phyloP scores from a whole-genome alignment of 2,329 filamentous ascomycete species.

The Epichloe sp. region DNA sequence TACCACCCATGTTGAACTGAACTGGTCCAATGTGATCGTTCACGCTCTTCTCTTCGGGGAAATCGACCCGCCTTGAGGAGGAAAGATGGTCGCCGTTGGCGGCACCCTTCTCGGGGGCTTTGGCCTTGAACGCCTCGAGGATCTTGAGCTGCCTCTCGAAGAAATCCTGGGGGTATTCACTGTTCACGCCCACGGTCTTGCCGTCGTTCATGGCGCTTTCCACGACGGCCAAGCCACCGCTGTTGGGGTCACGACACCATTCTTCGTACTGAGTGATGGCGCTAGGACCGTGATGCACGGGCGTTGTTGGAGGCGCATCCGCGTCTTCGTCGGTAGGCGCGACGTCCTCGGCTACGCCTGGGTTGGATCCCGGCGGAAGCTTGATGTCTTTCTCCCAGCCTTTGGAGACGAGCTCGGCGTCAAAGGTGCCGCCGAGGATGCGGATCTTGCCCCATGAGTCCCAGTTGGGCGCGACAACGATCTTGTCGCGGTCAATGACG shows the following conservation, averaged over 20 bases:
- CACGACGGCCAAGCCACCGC: slow-evolving; percentile 36
- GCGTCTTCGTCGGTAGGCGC: slow-evolving; percentile 11
- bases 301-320: slow-evolving; percentile 3
- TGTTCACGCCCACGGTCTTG: slow-evolving; percentile 21
- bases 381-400: slow-evolving; percentile 81
- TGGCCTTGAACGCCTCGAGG: slow-evolving; percentile 52
- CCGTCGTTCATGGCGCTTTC: slow-evolving; percentile 26
- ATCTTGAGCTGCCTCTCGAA: slow-evolving; percentile 60
- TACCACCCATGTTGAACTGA: slow-evolving; percentile 96
- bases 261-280: slow-evolving; percentile 66
- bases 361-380: slow-evolving; percentile 25
- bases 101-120: slow-evolving; percentile 32
- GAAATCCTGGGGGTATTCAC: slow-evolving; percentile 62
- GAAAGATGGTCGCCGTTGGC: slow-evolving; percentile 12
- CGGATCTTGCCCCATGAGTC: slow-evolving; percentile 97
- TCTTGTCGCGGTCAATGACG: slow-evolving; percentile 86
- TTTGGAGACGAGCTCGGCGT: slow-evolving; percentile 73
- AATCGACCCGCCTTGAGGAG: slow-evolving; percentile 16
- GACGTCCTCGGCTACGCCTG: slow-evolving; percentile 11
- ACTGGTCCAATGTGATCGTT: slow-evolving; percentile 85
- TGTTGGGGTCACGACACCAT: slow-evolving; percentile 62
- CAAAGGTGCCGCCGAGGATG: slow-evolving; percentile 80
- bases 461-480: slow-evolving; percentile 92
- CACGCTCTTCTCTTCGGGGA: slow-evolving; percentile 32
- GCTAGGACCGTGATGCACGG: slow-evolving; percentile 17